phyloP scores from a whole-genome alignment of 176 grass and related monocot genomes.

The Alloteropsis semialata region DNA sequence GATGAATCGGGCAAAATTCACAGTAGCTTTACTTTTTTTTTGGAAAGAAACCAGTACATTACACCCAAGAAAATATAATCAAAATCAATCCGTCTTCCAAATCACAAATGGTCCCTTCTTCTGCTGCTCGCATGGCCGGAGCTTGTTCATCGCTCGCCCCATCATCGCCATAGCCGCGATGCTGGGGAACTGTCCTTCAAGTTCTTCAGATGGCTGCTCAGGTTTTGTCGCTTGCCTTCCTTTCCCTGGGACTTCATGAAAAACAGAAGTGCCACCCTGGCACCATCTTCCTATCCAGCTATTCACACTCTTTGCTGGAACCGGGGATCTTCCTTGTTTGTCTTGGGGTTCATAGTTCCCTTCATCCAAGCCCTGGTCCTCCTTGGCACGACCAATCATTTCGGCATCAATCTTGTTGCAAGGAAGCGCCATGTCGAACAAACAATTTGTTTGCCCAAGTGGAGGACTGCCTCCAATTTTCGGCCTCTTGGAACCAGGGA shows the following conservation, averaged over 20 bases:
- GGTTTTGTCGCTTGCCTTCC: background rate
- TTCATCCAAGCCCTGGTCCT: background rate
- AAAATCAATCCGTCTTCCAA: constrained; percentile 51
- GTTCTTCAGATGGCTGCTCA: constrained; percentile 1
- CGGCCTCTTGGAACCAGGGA: constrained; percentile 31
- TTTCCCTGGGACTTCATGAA: background rate
- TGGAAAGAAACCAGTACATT: background rate
- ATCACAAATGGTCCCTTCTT: constrained; percentile 56
- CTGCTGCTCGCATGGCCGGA: constrained; percentile 49
- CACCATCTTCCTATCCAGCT: constrained; percentile 71
- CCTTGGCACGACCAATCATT: background rate
- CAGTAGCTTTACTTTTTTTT: background rate
- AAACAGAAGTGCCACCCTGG: background rate
- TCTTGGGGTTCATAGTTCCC: background rate
- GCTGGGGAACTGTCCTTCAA: constrained; percentile 63
- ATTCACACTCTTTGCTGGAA: constrained; percentile 30
- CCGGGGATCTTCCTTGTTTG: background rate
- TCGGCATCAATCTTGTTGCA: background rate
- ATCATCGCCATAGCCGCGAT: constrained; percentile 88
- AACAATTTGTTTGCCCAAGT: constrained; percentile 1
- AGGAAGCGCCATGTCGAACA: background rate
- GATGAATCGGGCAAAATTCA: background rate
- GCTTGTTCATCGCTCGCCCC: constrained; percentile 66
- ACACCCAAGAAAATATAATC: background rate
- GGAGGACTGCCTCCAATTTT: constrained; percentile 17